These are phyloP conservation scores for Casuarina cunninghamiana DNA, from an alignment of 306 rosid genomes.

Conservation along the genomic window DNA sequence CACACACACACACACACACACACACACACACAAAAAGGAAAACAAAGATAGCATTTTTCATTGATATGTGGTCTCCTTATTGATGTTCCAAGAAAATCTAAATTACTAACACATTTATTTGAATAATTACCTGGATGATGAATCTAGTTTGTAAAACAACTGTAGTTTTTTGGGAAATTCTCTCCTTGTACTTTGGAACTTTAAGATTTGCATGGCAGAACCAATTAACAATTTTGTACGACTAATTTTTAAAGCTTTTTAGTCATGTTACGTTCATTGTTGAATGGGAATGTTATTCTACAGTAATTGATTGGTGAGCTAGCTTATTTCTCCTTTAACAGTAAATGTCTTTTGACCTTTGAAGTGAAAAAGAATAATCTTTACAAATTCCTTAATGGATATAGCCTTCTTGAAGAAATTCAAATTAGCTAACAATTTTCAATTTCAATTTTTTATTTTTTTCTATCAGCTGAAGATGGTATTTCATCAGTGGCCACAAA, in stretches of 20 bases:
- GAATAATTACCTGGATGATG: background rate
- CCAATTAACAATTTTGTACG: background rate
- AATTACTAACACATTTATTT: background rate
- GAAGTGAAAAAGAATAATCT: background rate
- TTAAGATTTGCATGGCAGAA: background rate
- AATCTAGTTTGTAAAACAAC: background rate
- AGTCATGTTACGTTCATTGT: background rate
- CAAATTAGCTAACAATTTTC: background rate
- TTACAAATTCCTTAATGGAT: slow-evolving; percentile 10
- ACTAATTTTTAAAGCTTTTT: background rate
- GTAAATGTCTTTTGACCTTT: background rate
- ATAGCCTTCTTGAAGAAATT: background rate
- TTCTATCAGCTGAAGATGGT: slow-evolving; percentile 62
- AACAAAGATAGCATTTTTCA: background rate
- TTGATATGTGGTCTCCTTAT: background rate
- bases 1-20: too few relatives aligned
- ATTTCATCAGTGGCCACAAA: slow-evolving; percentile 67
- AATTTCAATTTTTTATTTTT: slow-evolving; percentile 1
- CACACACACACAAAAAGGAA: too few relatives aligned
- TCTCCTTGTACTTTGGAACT: background rate
- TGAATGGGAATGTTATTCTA: background rate
- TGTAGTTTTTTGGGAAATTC: background rate
- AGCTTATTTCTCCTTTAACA: background rate
- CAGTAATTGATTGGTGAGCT: background rate
- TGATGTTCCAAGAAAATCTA: background rate